A percentile compares a stretch with the other conserved stretches of the same genome.
Conservation (phyloP, 2,329 filamentous ascomycete species). For the Tolypocladium ovalisporum region DNA sequence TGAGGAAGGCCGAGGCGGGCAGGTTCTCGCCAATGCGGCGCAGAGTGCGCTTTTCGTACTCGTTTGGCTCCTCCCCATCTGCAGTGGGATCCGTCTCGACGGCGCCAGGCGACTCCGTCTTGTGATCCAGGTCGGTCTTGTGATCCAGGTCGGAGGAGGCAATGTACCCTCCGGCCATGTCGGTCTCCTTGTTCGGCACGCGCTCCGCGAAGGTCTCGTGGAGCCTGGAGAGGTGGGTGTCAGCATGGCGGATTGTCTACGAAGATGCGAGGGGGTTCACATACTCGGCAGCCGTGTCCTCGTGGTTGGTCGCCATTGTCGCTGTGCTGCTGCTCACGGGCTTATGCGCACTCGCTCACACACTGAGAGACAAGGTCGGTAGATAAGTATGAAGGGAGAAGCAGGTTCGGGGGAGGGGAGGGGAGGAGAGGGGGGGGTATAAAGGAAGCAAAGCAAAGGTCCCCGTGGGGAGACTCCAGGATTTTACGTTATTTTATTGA, state of each 20-base stretch:
- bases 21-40: conserved; percentile 44
- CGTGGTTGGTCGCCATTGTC: conserved; percentile 1
- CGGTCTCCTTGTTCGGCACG: conserved; percentile 10
- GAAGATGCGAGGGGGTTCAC: too few relatives aligned
- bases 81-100: conserved; percentile 18
- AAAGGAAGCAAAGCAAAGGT: not conserved
- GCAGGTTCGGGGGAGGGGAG: not conserved
- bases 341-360: not conserved
- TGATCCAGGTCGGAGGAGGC: conserved; percentile 14
- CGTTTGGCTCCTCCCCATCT: conserved; percentile 41
- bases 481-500: not conserved
- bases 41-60: conserved; percentile 36
- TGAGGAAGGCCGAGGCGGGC: conserved; percentile 43
- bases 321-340: not conserved
- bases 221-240: conserved; percentile 10
- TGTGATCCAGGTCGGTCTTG: conserved; percentile 14
- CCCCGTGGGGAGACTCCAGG: not conserved
- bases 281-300: conserved; percentile 1
- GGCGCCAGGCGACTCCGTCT: conserved; percentile 8
- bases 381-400: not conserved
- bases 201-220: conserved; percentile 15
- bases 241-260: not conserved
- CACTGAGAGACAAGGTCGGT: not conserved
- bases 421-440: not conserved
- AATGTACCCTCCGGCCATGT: conserved; percentile 14